Conservation (phyloP, 1,284 basidiomycete species). For the Phlebopus sp. region DNA sequence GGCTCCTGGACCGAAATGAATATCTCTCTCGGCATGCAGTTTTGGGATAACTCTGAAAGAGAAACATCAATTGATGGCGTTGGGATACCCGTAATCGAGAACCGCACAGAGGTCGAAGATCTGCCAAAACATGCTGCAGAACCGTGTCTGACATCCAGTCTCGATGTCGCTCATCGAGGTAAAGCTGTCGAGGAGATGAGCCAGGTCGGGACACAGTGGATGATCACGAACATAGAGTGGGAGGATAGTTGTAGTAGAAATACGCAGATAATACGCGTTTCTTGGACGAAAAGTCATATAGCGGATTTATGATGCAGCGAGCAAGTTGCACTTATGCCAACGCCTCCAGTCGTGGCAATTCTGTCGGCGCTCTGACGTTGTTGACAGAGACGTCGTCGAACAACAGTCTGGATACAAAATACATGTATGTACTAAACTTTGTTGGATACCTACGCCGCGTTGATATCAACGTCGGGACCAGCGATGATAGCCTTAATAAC, state of each 20-base stretch:
- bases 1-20: constrained; percentile 38
- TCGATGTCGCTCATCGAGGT: constrained; percentile 74
- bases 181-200: constrained; percentile 45
- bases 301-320: background rate
- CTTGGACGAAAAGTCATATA: constrained; percentile 52
- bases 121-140: constrained; percentile 68
- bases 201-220: constrained; percentile 4
- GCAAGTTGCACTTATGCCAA: too few relatives aligned
- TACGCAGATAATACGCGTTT: constrained; percentile 69
- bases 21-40: constrained; percentile 55
- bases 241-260: constrained; percentile 59
- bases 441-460: constrained; percentile 26
- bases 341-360: too few relatives aligned
- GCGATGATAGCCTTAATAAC: constrained; percentile 78
- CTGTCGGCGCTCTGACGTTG: too few relatives aligned
- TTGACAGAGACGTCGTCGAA: too few relatives aligned
- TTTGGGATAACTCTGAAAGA: constrained; percentile 60
- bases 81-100: constrained; percentile 1
- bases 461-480: constrained; percentile 57
- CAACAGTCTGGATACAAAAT: background rate
- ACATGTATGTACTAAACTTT: background rate
- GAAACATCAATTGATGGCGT: background rate
- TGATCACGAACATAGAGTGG: constrained; percentile 59
- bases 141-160: constrained; percentile 76
- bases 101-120: constrained; percentile 64